Evolutionary conservation across 73 alveolate genomes (phyloP), one percentile per base, ranked within the genome.

Genomic region (Halteria grandinella): DNA sequence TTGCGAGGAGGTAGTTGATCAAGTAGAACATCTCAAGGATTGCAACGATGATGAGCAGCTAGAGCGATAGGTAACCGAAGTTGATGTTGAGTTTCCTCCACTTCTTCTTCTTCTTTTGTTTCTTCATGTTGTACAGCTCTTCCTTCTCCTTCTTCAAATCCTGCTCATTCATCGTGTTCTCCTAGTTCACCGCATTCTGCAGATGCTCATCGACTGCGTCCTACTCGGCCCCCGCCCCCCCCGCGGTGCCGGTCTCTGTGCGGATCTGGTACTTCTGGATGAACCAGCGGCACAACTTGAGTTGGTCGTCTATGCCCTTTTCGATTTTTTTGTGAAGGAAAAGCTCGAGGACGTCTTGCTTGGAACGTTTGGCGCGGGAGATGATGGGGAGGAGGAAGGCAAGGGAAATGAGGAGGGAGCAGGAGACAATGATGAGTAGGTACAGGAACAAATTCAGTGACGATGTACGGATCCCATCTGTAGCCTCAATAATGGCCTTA

Each of bases 261-360:
- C 34, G 17, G n/a, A 73, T 62, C 37, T 73, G 25, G 41, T 48
- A 55, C 27, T 73, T 73, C 4, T 74, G 32, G 33, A 73, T 73
- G 25, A 73, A 75, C 66, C 73, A 58, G 21, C 87, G 18, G 64
- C 87, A 75, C 23, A 52, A 51, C 17, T 29, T 47, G 11, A 58
- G 43, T 58, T 75, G 34, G 18, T 55, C 69, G 31, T 59, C 79
- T 18, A 75, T 44, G 4, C 57, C 45, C 44, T 59, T 58, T 12
- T 75, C 87, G 6, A 75, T 55, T 44, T 75, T 75, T 24, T 41
- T 39, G 2, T 27, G 59, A 20, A 62, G 31, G 52, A 75, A 75
- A 10, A 75, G 58, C 39, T 59, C 72, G 1, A 75, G 52, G 24
- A 75, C 87, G 5, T 75, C 50, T 18, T 55, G 23, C 39, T 75